These are phyloP conservation scores for Arthrobotrys iridis DNA, from an alignment of 2,329 filamentous ascomycete genomes.

Conservation along the genomic window DNA sequence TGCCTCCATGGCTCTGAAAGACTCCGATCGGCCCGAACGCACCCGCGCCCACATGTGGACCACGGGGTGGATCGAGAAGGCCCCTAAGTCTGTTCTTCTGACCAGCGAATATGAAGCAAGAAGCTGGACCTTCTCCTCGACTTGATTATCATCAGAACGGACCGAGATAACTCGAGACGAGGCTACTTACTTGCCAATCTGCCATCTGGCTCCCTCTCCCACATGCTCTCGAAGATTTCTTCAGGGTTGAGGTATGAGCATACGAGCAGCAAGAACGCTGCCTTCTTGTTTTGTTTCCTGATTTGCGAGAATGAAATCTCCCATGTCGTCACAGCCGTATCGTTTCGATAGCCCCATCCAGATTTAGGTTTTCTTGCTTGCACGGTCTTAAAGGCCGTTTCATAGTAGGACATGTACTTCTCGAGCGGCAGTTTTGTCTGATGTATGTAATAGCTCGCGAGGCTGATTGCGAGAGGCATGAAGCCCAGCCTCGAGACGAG, in stretches of 20 bases:
- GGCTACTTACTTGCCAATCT: not conserved
- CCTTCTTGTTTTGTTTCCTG: too few relatives aligned
- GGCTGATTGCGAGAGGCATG: too few relatives aligned
- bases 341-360: not conserved
- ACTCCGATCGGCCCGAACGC: not conserved
- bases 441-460: not conserved
- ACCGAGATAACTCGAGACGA: not conserved
- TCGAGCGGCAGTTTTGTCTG: not conserved
- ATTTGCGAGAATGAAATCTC: too few relatives aligned
- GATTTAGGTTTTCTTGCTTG: not conserved
- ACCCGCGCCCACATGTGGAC: constrained; percentile 52
- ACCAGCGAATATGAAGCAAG: constrained; percentile 26
- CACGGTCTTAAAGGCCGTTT: not conserved
- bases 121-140: constrained; percentile 5
- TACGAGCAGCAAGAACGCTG: too few relatives aligned
- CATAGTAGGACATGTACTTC: not conserved
- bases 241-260: too few relatives aligned
- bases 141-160: constrained; percentile 16
- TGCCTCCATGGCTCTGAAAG: not conserved
- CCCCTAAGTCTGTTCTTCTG: not conserved
- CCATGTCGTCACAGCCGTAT: not conserved
- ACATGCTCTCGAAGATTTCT: constrained; percentile 49
- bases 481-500: not conserved
- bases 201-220: not conserved
- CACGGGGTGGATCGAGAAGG: constrained; percentile 47